These are phyloP conservation scores for Gossypium sturtianum DNA, from an alignment of 345 rosid species.

Conservation along the genomic window DNA sequence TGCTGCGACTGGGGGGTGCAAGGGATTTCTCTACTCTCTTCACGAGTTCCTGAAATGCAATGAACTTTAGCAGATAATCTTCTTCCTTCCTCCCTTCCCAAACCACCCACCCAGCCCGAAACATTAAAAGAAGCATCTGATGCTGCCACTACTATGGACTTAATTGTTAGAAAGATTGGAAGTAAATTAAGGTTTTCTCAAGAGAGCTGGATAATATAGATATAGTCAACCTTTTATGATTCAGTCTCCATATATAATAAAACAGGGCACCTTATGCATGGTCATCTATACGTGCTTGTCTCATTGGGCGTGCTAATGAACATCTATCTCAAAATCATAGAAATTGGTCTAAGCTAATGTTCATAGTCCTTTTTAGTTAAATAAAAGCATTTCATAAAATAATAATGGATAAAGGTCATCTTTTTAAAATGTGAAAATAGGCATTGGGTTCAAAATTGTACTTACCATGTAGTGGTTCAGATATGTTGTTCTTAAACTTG, in stretches of 20 bases:
- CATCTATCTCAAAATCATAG: neutral
- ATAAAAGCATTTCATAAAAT: neutral
- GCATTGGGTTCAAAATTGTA: neutral
- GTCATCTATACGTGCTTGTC: neutral
- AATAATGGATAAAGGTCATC: too few species aligned
- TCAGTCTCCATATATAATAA: neutral
- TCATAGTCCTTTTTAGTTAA: too few species aligned
- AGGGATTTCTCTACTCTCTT: constrained; percentile 9
- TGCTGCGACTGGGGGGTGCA: constrained; percentile 14
- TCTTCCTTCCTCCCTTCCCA: too few species aligned
- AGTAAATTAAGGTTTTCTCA: neutral
- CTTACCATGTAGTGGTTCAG: constrained; percentile 24
- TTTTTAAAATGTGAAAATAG: neutral
- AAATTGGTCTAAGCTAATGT: too few species aligned
- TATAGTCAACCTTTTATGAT: neutral
- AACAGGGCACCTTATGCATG: neutral
- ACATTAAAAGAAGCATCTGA: too few species aligned
- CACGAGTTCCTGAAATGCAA: constrained; percentile 33
- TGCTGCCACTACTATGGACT: neutral
- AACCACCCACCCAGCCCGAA: too few species aligned
- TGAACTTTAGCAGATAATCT: neutral
- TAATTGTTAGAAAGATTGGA: neutral
- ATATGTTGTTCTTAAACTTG: constrained; percentile 9
- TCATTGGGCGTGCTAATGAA: neutral
- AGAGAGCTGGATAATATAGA: neutral